phyloP scores from a whole-genome alignment of 2,329 filamentous ascomycete species.

The Paraconiothyrium sp. region DNA sequence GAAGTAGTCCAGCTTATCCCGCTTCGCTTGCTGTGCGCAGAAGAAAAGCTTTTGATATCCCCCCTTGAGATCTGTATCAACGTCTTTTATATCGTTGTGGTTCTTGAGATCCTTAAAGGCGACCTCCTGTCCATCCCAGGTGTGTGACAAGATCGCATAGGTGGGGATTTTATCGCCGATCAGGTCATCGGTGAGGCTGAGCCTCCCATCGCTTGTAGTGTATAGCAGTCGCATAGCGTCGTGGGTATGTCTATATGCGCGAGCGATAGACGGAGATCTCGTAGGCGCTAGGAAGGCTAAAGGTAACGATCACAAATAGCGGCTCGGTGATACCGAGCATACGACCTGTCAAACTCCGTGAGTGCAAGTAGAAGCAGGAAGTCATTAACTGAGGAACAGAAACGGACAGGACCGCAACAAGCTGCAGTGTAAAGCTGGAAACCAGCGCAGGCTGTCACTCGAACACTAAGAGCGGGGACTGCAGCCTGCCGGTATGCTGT shows the following conservation, averaged over 20 bases:
- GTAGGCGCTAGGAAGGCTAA: slow-evolving; percentile 17
- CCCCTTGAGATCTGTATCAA: background rate
- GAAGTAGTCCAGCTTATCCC: slow-evolving; percentile 7
- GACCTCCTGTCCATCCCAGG: slow-evolving; percentile 11
- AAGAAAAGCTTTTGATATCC: slow-evolving; percentile 8
- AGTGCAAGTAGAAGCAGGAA: too few relatives aligned
- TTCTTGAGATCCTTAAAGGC: slow-evolving; percentile 9
- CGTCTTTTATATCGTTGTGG: background rate
- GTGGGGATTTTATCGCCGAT: background rate
- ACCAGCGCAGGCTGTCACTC: slow-evolving; percentile 19
- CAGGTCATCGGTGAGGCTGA: background rate
- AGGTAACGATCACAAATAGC: background rate
- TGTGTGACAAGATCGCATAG: slow-evolving; percentile 15
- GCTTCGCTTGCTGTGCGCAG: slow-evolving; percentile 8
- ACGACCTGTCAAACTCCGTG: slow-evolving; percentile 9
- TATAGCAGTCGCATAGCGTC: slow-evolving; percentile 23
- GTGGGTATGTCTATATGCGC: slow-evolving; percentile 17
- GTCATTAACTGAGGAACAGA: background rate
- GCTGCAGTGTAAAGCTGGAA: slow-evolving; percentile 15
- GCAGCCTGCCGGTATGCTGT: slow-evolving; percentile 20
- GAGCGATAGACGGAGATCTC: slow-evolving; percentile 16
- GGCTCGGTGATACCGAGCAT: slow-evolving; percentile 16
- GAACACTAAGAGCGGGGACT: slow-evolving; percentile 16
- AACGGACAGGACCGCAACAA: background rate
- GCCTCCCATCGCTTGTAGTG: slow-evolving; percentile 21